Percentiles rank a stretch among this genome's conserved stretches.
phyloP scores from a whole-genome alignment of 2,329 filamentous ascomycete genomes.

The Pseudogymnoascus sp. region DNA sequence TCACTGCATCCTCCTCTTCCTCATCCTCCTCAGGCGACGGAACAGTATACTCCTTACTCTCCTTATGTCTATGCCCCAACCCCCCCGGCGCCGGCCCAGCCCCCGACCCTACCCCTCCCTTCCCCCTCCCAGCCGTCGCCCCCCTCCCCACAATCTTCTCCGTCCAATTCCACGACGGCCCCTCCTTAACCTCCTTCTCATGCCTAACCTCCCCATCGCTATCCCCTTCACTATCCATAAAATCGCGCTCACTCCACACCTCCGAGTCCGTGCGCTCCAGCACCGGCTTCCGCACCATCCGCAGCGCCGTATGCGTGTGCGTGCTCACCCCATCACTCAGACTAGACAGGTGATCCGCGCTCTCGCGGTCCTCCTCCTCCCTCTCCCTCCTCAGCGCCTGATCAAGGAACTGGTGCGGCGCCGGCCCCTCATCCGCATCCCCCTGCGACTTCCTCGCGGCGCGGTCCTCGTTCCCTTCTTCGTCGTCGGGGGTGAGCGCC shows the following conservation, averaged over 20 bases:
- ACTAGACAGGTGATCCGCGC: background rate
- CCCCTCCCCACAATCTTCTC: slow-evolving; percentile 45
- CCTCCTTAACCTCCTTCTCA: slow-evolving; percentile 15
- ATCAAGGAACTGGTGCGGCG: background rate
- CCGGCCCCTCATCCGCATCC: background rate
- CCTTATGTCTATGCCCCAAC: background rate
- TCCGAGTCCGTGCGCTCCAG: slow-evolving; percentile 40
- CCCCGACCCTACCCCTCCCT: background rate
- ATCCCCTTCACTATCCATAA: slow-evolving; percentile 46
- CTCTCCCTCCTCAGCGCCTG: slow-evolving; percentile 5
- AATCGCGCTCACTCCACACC: slow-evolving; percentile 60
- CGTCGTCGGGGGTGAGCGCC: slow-evolving; percentile 57
- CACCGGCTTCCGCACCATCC: background rate
- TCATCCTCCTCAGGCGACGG: background rate
- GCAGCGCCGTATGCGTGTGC: background rate
- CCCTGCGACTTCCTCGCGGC: slow-evolving; percentile 42
- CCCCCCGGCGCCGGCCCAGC: background rate
- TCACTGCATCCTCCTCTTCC: background rate
- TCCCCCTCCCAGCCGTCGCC: background rate
- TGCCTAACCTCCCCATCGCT: slow-evolving; percentile 32
- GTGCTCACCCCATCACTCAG: background rate
- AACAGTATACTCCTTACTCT: background rate
- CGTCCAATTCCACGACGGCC: slow-evolving; percentile 42
- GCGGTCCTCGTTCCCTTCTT: slow-evolving; percentile 59
- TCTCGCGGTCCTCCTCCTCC: background rate